phyloP scores from a whole-genome alignment of 805 yeast genomes.

The Suhomyces vadensis region DNA sequence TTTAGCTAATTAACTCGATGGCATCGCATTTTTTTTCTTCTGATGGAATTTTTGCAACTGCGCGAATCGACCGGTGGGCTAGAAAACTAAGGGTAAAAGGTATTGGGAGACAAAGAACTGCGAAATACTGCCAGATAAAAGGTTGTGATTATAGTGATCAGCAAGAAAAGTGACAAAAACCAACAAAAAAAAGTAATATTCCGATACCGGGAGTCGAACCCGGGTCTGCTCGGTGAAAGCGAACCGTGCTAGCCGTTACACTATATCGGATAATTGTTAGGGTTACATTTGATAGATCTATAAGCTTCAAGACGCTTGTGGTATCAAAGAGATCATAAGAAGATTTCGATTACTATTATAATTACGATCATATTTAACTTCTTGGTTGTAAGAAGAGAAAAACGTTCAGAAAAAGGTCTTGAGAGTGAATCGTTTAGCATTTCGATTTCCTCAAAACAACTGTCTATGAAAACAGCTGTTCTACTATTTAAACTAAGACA shows the following conservation, averaged over 20 bases:
- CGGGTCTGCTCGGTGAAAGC: slow-evolving; percentile 83
- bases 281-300: background rate
- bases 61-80: background rate
- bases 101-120: background rate
- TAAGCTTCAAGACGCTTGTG: background rate
- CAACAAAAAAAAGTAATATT: slow-evolving; percentile 15
- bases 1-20: slow-evolving; percentile 5
- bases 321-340: too few species aligned
- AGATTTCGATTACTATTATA: too few species aligned
- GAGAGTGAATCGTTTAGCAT: too few species aligned
- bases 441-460: too few species aligned
- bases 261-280: slow-evolving; percentile 56
- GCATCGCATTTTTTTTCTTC: slow-evolving; percentile 10
- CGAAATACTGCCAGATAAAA: background rate
- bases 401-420: too few species aligned
- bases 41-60: slow-evolving; percentile 1
- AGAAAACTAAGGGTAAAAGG: background rate
- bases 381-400: too few species aligned
- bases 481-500: too few species aligned
- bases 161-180: background rate
- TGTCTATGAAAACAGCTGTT: too few species aligned
- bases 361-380: too few species aligned
- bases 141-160: background rate
- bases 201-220: slow-evolving; percentile 88
- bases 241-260: slow-evolving; percentile 82